Conservation (phyloP, 1,284 basidiomycete species). For the Bjerkandera adusta region DNA sequence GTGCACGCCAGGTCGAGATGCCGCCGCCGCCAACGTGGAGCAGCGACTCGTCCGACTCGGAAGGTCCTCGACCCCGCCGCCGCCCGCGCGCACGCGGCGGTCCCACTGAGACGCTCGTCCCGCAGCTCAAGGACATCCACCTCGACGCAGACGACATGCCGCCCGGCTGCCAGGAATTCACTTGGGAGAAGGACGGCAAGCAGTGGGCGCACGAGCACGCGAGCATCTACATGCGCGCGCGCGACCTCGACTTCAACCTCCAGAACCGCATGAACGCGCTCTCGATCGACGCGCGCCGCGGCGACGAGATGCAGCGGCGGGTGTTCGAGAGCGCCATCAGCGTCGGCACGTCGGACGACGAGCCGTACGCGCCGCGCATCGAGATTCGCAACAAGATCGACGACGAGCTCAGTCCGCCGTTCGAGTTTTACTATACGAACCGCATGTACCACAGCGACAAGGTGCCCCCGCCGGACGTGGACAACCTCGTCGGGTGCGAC, state of each 20-base stretch:
- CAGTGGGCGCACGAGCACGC: slow-evolving; percentile 23
- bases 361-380: slow-evolving; percentile 65
- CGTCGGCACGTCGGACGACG: slow-evolving; percentile 43
- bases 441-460: slow-evolving; percentile 66
- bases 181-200: slow-evolving; percentile 22
- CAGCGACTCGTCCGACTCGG: too few relatives aligned
- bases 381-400: slow-evolving; percentile 65
- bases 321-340: slow-evolving; percentile 32
- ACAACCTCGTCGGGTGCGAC: slow-evolving; percentile 60
- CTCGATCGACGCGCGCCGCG: slow-evolving; percentile 16
- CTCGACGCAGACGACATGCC: slow-evolving; percentile 11
- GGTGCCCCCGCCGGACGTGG: slow-evolving; percentile 65
- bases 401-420: slow-evolving; percentile 60
- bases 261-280: slow-evolving; percentile 32
- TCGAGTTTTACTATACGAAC: slow-evolving; percentile 81
- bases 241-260: slow-evolving; percentile 31
- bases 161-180: slow-evolving; percentile 19
- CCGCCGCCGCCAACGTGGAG: too few relatives aligned
- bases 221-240: slow-evolving; percentile 20
- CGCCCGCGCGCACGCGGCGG: not conserved
- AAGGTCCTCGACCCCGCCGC: too few relatives aligned
- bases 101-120: slow-evolving; percentile 9
- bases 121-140: not conserved
- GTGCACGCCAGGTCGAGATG: too few relatives aligned
- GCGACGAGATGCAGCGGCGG: slow-evolving; percentile 25